phyloP scores from a whole-genome alignment of 257 asterid species.

The Sherardia arvensis region DNA sequence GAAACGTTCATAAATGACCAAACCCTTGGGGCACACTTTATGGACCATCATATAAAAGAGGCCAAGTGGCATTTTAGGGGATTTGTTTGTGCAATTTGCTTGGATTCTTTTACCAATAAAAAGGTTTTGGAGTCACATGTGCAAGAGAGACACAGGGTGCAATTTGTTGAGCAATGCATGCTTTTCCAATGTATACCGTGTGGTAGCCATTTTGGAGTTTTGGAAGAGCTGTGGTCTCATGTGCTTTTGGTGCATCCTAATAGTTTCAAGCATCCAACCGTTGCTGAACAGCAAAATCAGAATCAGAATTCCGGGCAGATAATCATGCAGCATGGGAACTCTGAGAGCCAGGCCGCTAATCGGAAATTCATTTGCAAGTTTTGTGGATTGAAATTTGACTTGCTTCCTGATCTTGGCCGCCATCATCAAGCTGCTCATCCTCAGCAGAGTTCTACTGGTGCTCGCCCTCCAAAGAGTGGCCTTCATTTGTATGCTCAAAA shows the following conservation, averaged over 20 bases:
- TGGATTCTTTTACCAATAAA: slow-evolving; percentile 89
- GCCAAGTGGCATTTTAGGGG: slow-evolving; percentile 97
- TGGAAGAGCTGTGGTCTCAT: slow-evolving; percentile 81
- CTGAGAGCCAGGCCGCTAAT: slow-evolving; percentile 36
- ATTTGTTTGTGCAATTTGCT: slow-evolving; percentile 89
- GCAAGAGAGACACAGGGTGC: slow-evolving; percentile 86
- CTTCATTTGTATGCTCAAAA: slow-evolving; percentile 67
- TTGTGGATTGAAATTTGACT: slow-evolving; percentile 93
- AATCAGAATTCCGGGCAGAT: slow-evolving; percentile 28
- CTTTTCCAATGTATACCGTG: slow-evolving; percentile 95
- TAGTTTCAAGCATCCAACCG: slow-evolving; percentile 42
- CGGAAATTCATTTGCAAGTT: slow-evolving; percentile 73
- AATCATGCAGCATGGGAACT: slow-evolving; percentile 24
- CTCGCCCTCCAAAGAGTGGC: slow-evolving; percentile 69
- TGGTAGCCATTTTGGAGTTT: slow-evolving; percentile 75
- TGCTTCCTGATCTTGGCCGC: slow-evolving; percentile 98
- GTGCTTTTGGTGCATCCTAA: slow-evolving; percentile 64
- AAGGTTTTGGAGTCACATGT: slow-evolving; percentile 87
- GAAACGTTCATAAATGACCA: slow-evolving; percentile 54
- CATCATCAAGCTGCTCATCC: slow-evolving; percentile 99
- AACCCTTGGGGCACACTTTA: slow-evolving; percentile 72
- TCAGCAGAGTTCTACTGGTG: slow-evolving; percentile 47
- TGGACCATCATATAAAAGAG: slow-evolving; percentile 80
- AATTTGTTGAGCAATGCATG: slow-evolving; percentile 91
- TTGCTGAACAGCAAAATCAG: slow-evolving; percentile 25